Evolutionary conservation across 495 filamentous ascomycete species (phyloP), one percentile per base, ranked within the genome.

Genomic region (Penicillium desertorum): DNA sequence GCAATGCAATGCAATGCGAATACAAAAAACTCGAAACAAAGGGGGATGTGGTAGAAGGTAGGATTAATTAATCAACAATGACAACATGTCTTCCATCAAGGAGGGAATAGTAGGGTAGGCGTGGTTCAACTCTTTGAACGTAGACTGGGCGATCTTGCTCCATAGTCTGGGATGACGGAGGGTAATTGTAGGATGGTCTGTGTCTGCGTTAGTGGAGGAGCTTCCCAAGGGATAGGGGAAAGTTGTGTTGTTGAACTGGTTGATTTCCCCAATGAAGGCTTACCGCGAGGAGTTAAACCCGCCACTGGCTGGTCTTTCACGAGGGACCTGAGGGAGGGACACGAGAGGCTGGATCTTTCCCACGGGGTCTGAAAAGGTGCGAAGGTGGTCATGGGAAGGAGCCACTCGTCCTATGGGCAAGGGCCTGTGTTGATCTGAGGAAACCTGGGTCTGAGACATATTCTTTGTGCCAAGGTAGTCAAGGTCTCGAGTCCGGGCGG

Each of bases 51-150:
- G 16, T 51, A 37, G 47, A 51, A 56, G 22, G 45, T 49, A 19
- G 32, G 16, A 43, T 51, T 14, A 23, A 4, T 45, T 44, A 77
- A 64, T 77, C 74, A 39, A 74, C 68, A 57, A 74, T 69, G 10
- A 75, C 54, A 41, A 73, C 42, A 19, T 57, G 50, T 51, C 67
- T 60, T 47, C 64, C 65, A 22, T 70, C 70, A 1, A 62, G 43
- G 22, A 71, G 44, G 12, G 63, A 17, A 52, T 68, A 58, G 19
- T 54, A 61, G 3, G 62, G 57, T 6, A 57, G 62, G 29, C 64
- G 51, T 8, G 55, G 63, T 29, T 72, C 66, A 23, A 64, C 59
- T 34, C 59, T 48, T 50, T 66, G 64, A 17, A 65, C 63, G 49
- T 73, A 70, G 23, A 62, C 60, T 41, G 69, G 62, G 41, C 63